Percentiles rank a stretch among this genome's conserved stretches.
Evolutionary conservation across 352 stramenopile species (phyloP).

Genomic region (Globisporangium sylvaticum): DNA sequence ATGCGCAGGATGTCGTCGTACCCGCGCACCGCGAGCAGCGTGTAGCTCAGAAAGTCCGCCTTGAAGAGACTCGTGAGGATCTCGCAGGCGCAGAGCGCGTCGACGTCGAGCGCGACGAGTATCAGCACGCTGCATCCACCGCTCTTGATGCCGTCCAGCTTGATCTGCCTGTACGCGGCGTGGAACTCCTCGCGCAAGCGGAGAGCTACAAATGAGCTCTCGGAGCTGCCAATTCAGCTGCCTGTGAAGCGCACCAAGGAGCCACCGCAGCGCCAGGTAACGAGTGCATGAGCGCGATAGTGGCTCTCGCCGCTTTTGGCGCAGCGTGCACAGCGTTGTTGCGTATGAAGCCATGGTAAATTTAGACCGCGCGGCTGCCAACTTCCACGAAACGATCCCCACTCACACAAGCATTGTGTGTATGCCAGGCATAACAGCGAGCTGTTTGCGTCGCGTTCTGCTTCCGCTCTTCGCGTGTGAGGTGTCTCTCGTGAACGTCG

Average conservation of each 20-base stretch:
- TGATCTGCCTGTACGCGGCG: constrained; percentile 79
- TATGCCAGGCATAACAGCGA: background rate
- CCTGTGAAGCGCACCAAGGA: background rate
- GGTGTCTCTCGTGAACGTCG: background rate
- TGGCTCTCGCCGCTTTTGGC: background rate
- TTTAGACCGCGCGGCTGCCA: background rate
- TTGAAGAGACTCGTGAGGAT: constrained; percentile 90
- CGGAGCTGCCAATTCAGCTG: background rate
- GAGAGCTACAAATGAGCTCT: background rate
- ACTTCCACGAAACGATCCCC: background rate
- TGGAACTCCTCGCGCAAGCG: constrained; percentile 84
- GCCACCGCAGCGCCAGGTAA: background rate
- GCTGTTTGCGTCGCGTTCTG: background rate
- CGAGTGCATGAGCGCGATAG: background rate
- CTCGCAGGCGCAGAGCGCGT: constrained; percentile 92
- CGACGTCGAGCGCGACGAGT: constrained; percentile 91
- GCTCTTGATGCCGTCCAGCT: constrained; percentile 66
- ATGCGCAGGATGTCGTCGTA: constrained; percentile 85
- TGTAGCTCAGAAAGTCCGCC: constrained; percentile 72
- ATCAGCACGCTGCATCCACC: constrained; percentile 87
- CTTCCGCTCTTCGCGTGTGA: too few relatives aligned
- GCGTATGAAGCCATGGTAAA: background rate
- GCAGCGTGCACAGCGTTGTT: background rate
- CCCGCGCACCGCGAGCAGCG: constrained; percentile 65
- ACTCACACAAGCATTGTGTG: background rate